These are phyloP conservation scores for Microcos paniculata DNA, from an alignment of 345 rosid genomes.

Conservation along the genomic window DNA sequence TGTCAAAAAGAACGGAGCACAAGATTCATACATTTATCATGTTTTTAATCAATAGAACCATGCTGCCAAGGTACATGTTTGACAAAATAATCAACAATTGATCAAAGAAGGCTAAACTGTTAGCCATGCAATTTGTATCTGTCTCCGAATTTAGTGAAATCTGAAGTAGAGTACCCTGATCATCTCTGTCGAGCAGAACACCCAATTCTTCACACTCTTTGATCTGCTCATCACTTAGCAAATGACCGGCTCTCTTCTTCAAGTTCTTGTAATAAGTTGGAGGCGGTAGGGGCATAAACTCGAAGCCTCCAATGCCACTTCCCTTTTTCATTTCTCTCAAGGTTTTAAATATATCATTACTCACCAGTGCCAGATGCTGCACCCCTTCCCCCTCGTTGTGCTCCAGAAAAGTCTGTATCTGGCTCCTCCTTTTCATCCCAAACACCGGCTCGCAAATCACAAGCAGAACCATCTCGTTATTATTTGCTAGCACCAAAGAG, in stretches of 20 bases:
- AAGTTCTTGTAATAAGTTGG: slow-evolving; percentile 72
- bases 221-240: slow-evolving; percentile 70
- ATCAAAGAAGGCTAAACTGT: too few species aligned
- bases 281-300: slow-evolving; percentile 91
- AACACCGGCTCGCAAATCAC: slow-evolving; percentile 84
- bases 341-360: slow-evolving; percentile 70
- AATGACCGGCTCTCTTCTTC: slow-evolving; percentile 67
- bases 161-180: slow-evolving; percentile 89
- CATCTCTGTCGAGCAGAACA: slow-evolving; percentile 83
- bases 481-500: slow-evolving; percentile 67
- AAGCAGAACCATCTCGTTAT: slow-evolving; percentile 67
- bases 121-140: slow-evolving; percentile 36
- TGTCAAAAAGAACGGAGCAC: slow-evolving; percentile 17
- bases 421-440: slow-evolving; percentile 90
- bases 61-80: too few species aligned
- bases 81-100: too few species aligned
- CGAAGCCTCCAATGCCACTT: slow-evolving; percentile 75
- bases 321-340: slow-evolving; percentile 80
- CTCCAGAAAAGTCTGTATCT: slow-evolving; percentile 83
- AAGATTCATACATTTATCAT: too few species aligned
- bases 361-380: slow-evolving; percentile 74
- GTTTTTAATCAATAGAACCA: too few species aligned
- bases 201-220: slow-evolving; percentile 85
- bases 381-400: slow-evolving; percentile 87
- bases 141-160: slow-evolving; percentile 89